Evolutionary conservation across 805 yeast genomes (phyloP), one percentile per base, ranked within the genome.

Genomic region (Candida pseudofarinosa): DNA sequence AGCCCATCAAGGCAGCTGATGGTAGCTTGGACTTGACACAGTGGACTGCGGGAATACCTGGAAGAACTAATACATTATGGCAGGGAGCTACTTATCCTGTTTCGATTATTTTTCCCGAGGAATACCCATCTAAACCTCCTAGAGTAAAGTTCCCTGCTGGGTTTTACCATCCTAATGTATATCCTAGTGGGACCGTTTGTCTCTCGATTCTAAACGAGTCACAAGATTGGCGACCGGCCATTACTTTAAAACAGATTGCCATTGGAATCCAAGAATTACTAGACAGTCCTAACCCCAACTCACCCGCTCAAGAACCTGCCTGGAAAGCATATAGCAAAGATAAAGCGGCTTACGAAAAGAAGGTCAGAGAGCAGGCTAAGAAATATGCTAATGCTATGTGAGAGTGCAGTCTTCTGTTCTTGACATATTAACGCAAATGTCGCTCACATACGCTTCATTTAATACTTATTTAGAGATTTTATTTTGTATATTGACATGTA

Each of bases 231-330:
- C 80, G 96, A 58, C 99, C 99, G 1, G 96, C 97, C 6, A 85
- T 91, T 52, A 87, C 96, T 13, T 66, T 91, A 51, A 89, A 88
- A 58, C 96, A 91, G 60, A 84, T 93, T 45, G 83, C 85, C 1
- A 69, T 89, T 47, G 99, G 99, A 4, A 81, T 93, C 40, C 99
- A 93, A 64, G 97, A 90, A 62, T 73, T 93, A 42, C 71, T 93
- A 47, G 87, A 85, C 56, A 76, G 81, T 31, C 99, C 99, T 31
- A 93, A 93, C 59, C 95, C 96, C 17, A 83, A 83, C 48, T 89
- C 97, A 0, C 99, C 99, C 2, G 99, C 99, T 0, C 99, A 93
- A 66, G 93, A 88, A 51, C 95, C 95, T 3, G 98, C 99, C 1
- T 93, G 90, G 88, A 83, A 83, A 62, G 88, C 91, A 0, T 90